Evolutionary conservation across 371 early-diverging fungal genomes (phyloP).

Genomic region (Parasitella parasitica): DNA sequence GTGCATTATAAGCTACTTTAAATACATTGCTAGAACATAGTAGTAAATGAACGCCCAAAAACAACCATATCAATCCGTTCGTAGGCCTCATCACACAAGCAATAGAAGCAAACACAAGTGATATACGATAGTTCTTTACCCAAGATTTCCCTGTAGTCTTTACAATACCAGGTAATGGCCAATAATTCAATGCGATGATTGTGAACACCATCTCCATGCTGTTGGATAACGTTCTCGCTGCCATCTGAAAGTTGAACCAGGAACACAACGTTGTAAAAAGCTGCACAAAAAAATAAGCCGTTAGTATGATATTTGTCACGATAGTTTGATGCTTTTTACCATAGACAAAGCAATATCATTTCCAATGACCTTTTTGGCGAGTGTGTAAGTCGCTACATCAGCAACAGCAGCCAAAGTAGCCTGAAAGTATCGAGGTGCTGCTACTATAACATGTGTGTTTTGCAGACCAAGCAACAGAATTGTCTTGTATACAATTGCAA

Average conservation of each 20-base stretch:
- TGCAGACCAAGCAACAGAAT: slow-evolving; percentile 64
- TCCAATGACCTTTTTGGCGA: slow-evolving; percentile 54
- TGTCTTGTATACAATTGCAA: slow-evolving; percentile 70
- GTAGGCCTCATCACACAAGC: slow-evolving; percentile 87
- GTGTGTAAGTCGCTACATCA: slow-evolving; percentile 72
- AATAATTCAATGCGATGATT: slow-evolving; percentile 68
- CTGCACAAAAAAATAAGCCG: slow-evolving; percentile 33
- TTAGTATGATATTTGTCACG: background rate
- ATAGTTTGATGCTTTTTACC: slow-evolving; percentile 13
- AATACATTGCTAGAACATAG: slow-evolving; percentile 7
- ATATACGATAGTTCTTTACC: slow-evolving; percentile 37
- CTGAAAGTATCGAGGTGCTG: slow-evolving; percentile 74
- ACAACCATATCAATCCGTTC: slow-evolving; percentile 80
- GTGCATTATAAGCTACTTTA: slow-evolving; percentile 30
- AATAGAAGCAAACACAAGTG: slow-evolving; percentile 69
- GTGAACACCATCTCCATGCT: slow-evolving; percentile 69
- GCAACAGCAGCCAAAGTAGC: slow-evolving; percentile 68
- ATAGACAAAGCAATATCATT: slow-evolving; percentile 39
- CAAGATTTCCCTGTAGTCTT: background rate
- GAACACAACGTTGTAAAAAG: slow-evolving; percentile 71
- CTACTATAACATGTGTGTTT: slow-evolving; percentile 52
- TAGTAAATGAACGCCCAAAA: slow-evolving; percentile 61
- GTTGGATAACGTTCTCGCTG: slow-evolving; percentile 75
- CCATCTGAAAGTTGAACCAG: slow-evolving; percentile 81
- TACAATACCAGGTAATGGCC: slow-evolving; percentile 55